These are phyloP conservation scores for Beauveria varroae DNA, from an alignment of 2,329 filamentous ascomycete species.

Conservation along the genomic window DNA sequence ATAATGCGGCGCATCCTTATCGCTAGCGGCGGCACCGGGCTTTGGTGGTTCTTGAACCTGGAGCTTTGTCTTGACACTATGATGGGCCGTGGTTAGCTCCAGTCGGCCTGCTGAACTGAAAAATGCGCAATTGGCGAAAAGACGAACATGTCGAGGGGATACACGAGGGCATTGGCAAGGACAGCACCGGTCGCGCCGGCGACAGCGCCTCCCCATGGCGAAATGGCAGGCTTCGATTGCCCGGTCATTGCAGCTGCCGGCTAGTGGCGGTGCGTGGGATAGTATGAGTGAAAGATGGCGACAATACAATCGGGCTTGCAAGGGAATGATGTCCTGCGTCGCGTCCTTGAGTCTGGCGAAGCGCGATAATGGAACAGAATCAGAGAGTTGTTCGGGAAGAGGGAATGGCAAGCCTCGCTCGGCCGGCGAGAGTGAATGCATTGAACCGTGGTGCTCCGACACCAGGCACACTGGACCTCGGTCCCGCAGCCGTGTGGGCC, in stretches of 20 bases:
- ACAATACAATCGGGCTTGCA: background rate
- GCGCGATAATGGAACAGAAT: background rate
- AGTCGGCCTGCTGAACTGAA: background rate
- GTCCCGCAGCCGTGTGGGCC: conserved; percentile 10
- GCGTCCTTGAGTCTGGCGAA: background rate
- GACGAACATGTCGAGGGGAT: conserved; percentile 90
- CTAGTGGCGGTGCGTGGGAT: background rate
- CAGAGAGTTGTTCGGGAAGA: background rate
- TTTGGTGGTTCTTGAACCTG: conserved; percentile 80
- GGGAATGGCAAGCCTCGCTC: background rate
- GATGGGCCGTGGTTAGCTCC: conserved; percentile 1
- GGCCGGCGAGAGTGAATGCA: background rate
- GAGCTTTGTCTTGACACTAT: conserved; percentile 87
- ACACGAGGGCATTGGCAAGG: conserved; percentile 89
- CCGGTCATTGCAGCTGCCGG: conserved; percentile 34
- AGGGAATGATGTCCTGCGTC: background rate
- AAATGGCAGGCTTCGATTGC: conserved; percentile 63
- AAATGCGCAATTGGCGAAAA: conserved; percentile 7
- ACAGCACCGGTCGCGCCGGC: conserved; percentile 91
- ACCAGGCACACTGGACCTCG: conserved; percentile 10
- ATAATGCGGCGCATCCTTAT: conserved; percentile 62
- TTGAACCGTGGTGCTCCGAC: conserved; percentile 10
- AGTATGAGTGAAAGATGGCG: background rate
- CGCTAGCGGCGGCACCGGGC: conserved; percentile 33
- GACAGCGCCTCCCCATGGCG: conserved; percentile 88